Base-by-base conservation (phyloP, 495 filamentous ascomycete species). In the Stereocaulon alpinum region DNA sequence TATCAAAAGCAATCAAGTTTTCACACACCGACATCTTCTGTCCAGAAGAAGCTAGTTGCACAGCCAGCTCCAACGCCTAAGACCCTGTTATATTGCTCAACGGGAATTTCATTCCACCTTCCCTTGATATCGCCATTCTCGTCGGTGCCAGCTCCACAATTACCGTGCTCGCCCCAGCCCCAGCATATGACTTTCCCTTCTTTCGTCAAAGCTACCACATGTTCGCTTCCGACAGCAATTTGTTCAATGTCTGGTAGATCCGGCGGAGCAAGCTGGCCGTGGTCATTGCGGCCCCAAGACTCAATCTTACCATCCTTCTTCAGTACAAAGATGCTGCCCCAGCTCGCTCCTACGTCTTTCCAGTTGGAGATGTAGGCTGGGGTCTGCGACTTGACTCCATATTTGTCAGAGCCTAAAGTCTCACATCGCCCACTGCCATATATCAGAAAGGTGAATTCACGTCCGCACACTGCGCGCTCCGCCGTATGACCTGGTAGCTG, bases 111-210 rank as follows among this genome's bases (percentile, higher is more conserved):
- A 64, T 82, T 87, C 72, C 81, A 84, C 60, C 71, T 71, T 10
- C 78, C 86, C 48, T 82, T 83, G 37, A 87, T 81, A 68, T 87
- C 80, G 3, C 85, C 81, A 62, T 74, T 72, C n/a, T 71, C 63
- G 72, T 83, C 76, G 4, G 73, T 81, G 45, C 77, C 74, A 4
- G 81, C 76, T 15, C 93, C 93, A 70, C 93, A 97, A 71, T 97
- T 97, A 12, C 93, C 93, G 78, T 98, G 93, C 73, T 96, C 89
- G 1, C 90, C 91, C 92, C 93, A 98, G 17, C 93, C 93, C 87
- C 91, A 96, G 4, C 85, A 79, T 42, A 89, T 69, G 14, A 96
- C 71, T 22, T 66, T 72, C 1, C 81, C 80, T 51, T 78, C 74
- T n/a, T 70, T 73, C 4, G 83, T 79, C 32, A 90, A 65, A 10